Percentiles rank a stretch among this genome's conserved stretches.
These are phyloP conservation scores for Flaveria robusta DNA, from an alignment of 129 eudicot species.

Conservation along the genomic window DNA sequence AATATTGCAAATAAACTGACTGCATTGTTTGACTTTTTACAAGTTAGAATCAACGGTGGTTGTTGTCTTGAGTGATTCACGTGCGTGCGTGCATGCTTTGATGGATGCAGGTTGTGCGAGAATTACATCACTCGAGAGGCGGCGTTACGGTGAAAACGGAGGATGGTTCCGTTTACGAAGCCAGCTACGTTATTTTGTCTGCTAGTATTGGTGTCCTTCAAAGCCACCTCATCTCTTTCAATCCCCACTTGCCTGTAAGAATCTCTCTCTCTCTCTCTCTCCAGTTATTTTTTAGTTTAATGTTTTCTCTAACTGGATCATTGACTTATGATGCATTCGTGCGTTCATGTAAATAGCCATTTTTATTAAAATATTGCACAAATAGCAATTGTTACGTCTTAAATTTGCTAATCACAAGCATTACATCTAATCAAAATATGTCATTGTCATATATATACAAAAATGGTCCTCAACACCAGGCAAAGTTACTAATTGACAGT, in stretches of 20 bases:
- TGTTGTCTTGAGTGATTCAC: not conserved
- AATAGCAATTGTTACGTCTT: too few relatives aligned
- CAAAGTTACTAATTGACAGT: too few relatives aligned
- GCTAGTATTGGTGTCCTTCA: constrained; percentile 95
- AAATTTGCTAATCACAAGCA: too few relatives aligned
- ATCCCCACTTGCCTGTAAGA: constrained; percentile 75
- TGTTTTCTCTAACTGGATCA: not conserved
- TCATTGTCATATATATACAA: too few relatives aligned
- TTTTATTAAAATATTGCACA: too few relatives aligned
- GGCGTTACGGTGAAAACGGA: constrained; percentile 73
- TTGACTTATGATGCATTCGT: not conserved
- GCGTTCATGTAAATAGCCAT: not conserved
- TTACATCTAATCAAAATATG: too few relatives aligned
- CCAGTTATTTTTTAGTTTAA: not conserved
- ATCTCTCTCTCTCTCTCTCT: not conserved
- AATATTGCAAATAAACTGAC: too few relatives aligned
- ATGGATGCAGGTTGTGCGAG: constrained; percentile 78
- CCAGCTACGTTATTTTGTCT: constrained; percentile 79
- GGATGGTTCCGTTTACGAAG: constrained; percentile 75
- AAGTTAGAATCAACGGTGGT: too few relatives aligned
- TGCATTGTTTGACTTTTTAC: constrained; percentile 24
- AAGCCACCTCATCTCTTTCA: constrained; percentile 75
- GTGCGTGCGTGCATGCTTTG: constrained; percentile 31
- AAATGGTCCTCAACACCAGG: too few relatives aligned
- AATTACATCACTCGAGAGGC: constrained; percentile 73